phyloP scores from a whole-genome alignment of 208 protist species.

The Trichomonas tenax region DNA sequence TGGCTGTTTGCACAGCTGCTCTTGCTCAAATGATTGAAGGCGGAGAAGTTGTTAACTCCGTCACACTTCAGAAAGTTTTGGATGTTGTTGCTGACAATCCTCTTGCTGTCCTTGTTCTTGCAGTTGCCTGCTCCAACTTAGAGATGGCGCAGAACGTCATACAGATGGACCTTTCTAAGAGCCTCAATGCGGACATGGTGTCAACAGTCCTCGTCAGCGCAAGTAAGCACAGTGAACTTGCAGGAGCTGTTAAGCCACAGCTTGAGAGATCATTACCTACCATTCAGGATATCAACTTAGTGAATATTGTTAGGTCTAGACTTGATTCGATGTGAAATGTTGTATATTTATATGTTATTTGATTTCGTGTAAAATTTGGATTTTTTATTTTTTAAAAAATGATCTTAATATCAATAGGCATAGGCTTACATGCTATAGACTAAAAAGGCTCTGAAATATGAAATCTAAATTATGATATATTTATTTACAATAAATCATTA shows the following conservation, averaged over 20 bases:
- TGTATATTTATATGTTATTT: background rate
- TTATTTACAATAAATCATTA: no score
- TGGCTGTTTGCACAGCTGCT: background rate
- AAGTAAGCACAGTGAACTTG: background rate
- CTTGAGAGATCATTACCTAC: background rate
- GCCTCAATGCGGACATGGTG: background rate
- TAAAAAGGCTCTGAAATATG: no score
- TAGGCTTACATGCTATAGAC: no score
- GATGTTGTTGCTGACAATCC: background rate
- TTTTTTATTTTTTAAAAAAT: no score
- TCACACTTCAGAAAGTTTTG: background rate
- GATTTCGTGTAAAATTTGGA: no score
- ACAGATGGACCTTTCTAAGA: background rate
- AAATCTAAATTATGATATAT: no score
- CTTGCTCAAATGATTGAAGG: background rate
- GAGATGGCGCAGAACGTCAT: background rate
- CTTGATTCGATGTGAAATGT: background rate
- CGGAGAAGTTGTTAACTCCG: background rate
- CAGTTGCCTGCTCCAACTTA: background rate
- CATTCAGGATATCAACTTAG: background rate
- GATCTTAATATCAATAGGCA: no score
- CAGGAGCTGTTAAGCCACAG: background rate
- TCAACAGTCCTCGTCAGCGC: background rate
- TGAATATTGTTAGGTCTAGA: background rate
- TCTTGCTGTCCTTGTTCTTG: background rate